Conservation (phyloP, 1,284 basidiomycete species). For the Tilletia indica region DNA sequence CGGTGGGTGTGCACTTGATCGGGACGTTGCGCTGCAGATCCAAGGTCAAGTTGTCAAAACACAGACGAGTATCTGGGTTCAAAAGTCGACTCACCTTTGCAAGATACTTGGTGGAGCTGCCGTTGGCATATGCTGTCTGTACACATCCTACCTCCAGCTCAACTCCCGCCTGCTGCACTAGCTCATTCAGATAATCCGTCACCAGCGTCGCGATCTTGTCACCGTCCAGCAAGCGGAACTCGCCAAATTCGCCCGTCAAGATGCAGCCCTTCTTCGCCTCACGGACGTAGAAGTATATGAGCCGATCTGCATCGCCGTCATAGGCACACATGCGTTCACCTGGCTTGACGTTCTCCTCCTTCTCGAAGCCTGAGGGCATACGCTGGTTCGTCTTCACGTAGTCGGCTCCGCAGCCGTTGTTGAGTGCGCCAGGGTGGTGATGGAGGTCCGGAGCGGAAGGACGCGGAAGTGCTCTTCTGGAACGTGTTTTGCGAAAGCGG, state of each 20-base stretch:
- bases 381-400: constrained; percentile 78
- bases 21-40: constrained; percentile 69
- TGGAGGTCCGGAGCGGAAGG: constrained; percentile 40
- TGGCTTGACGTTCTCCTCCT: constrained; percentile 36
- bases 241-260: constrained; percentile 26
- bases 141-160: constrained; percentile 65
- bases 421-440: constrained; percentile 73
- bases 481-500: constrained; percentile 43
- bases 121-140: constrained; percentile 98
- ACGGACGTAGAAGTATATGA: constrained; percentile 82
- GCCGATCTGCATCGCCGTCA: constrained; percentile 94
- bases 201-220: constrained; percentile 97
- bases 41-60: constrained; percentile 18
- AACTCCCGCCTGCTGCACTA: constrained; percentile 63
- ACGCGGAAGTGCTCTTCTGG: constrained; percentile 39
- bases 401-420: constrained; percentile 85
- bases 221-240: constrained; percentile 92
- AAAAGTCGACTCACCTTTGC: constrained; percentile 60
- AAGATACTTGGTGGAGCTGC: constrained; percentile 81
- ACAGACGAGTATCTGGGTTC: background rate
- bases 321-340: constrained; percentile 84
- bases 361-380: constrained; percentile 46
- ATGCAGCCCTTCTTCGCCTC: constrained; percentile 16
- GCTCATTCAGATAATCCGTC: constrained; percentile 86
- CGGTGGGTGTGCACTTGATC: constrained; percentile 91